Percentiles rank a stretch among this genome's conserved stretches.
These are phyloP conservation scores for Phellopilus nigrolimitatus DNA, from an alignment of 1,284 basidiomycete species.

Conservation along the genomic window DNA sequence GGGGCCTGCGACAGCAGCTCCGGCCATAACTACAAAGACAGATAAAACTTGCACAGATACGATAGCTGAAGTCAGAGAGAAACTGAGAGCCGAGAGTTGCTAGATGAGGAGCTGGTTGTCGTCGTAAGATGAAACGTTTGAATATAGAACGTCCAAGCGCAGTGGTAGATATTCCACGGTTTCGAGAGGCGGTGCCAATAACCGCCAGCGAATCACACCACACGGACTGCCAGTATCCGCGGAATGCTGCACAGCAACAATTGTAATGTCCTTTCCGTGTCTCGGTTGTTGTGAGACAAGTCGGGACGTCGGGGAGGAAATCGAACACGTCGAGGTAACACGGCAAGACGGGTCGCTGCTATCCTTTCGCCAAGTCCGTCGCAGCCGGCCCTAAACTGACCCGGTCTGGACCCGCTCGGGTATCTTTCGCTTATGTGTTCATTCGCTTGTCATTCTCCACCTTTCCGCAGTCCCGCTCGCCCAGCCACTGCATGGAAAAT, in stretches of 20 bases:
- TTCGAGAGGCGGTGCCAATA: neutral
- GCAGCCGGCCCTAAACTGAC: neutral
- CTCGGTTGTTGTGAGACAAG: too few species aligned
- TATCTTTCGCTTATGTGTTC: neutral
- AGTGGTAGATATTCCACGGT: neutral
- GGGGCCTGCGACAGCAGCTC: constrained; percentile 11
- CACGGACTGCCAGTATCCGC: too few species aligned
- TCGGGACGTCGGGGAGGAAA: too few species aligned
- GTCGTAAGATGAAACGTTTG: neutral
- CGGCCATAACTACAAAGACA: too few species aligned
- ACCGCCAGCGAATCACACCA: neutral
- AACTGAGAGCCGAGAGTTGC: neutral
- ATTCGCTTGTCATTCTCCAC: neutral
- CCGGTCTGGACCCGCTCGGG: neutral
- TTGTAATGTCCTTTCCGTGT: too few species aligned
- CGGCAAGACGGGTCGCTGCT: too few species aligned
- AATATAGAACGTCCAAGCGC: neutral
- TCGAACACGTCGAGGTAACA: too few species aligned
- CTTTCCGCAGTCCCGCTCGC: neutral
- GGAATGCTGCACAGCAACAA: too few species aligned
- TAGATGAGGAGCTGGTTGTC: neutral
- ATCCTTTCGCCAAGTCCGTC: neutral
- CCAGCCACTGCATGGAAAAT: too few species aligned
- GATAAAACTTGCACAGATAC: neutral
- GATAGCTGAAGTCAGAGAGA: neutral